These are phyloP conservation scores for Baorangia bicolor DNA, from an alignment of 768 basidiomycete species.

Conservation along the genomic window DNA sequence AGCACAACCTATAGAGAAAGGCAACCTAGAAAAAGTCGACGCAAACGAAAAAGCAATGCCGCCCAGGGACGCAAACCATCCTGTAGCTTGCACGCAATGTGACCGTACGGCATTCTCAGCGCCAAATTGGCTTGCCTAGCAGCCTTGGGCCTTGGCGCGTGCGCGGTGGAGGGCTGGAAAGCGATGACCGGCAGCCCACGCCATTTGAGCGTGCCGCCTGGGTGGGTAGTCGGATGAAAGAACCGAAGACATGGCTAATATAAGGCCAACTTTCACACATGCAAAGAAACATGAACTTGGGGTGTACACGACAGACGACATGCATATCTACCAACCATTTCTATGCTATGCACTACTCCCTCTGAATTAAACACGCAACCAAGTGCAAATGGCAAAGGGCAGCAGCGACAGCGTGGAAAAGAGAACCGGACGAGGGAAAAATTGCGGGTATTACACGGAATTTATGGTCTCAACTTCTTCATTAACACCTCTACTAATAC, in stretches of 20 bases:
- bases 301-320: conserved; percentile 1
- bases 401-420: not conserved
- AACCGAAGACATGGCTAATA: too few species aligned
- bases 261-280: too few species aligned
- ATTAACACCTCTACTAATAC: not conserved
- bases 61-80: not conserved
- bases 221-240: too few species aligned
- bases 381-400: not conserved
- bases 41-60: not conserved
- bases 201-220: too few species aligned
- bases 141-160: too few species aligned
- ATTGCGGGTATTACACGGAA: conserved; percentile 18
- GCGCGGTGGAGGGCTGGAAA: too few species aligned
- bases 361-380: not conserved
- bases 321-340: not conserved
- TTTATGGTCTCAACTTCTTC: conserved; percentile 11
- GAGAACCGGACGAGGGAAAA: not conserved
- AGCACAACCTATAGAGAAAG: not conserved
- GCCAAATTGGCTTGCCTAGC: too few species aligned
- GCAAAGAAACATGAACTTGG: not conserved
- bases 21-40: not conserved
- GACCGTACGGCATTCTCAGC: not conserved
- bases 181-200: too few species aligned
- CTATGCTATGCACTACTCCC: not conserved
- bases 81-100: not conserved